Conservation (phyloP, 148 eudicot genomes). For the Amaranthus hypochondriacus region DNA sequence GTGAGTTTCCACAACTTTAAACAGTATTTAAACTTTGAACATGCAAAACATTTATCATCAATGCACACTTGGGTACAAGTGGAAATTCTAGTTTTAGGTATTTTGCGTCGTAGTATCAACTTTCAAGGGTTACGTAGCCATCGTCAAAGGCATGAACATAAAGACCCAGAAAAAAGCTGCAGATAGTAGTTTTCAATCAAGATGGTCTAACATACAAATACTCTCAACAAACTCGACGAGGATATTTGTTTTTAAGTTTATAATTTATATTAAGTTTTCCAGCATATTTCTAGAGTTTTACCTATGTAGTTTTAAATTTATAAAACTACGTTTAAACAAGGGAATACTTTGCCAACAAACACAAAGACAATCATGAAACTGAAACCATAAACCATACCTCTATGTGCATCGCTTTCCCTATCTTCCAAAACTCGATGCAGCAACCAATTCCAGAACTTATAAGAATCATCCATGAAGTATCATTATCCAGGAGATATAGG, state of each 20-base stretch:
- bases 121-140: background rate
- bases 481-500: constrained; percentile 92
- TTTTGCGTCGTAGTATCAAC: too few relatives aligned
- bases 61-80: too few relatives aligned
- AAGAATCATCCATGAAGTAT: constrained; percentile 98
- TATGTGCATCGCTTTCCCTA: constrained; percentile 99
- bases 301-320: background rate
- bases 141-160: background rate
- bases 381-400: constrained; percentile 47
- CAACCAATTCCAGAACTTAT: constrained; percentile 91
- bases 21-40: too few relatives aligned
- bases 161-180: background rate
- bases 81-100: too few relatives aligned
- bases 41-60: too few relatives aligned
- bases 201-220: background rate
- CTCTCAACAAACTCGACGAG: background rate
- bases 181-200: background rate
- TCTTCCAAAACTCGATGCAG: constrained; percentile 98
- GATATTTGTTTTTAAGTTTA: background rate
- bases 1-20: too few relatives aligned
- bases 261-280: background rate
- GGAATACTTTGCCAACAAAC: background rate
- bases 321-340: background rate
- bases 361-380: background rate
- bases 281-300: background rate